Evolutionary conservation across 176 grass and related monocot genomes (phyloP), one percentile per base, ranked within the genome.

Genomic region (Carex littledalei): DNA sequence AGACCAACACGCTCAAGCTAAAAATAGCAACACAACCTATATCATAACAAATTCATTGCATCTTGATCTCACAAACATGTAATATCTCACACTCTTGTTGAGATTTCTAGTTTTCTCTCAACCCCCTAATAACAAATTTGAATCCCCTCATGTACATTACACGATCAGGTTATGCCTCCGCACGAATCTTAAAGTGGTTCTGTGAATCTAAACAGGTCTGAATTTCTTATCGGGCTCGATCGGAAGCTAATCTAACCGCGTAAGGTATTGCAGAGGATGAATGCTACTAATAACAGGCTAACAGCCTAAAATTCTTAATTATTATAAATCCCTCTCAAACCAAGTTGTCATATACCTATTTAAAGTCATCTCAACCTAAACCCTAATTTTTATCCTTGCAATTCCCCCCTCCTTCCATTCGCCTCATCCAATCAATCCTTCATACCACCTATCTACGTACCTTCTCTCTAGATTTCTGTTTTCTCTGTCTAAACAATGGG

Each of bases 401-500:
- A 64, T 66, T 88, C 6, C 47, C 47, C 54, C n/a, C 62, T 64
- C 34, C 71, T 21, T 68, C 79, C 32, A 32, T 79, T 8, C 63
- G 21, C 55, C 11, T 18, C 53, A 69, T 45, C 88, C 81, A 59
- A 39, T 83, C 26, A 62, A 81, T 24, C 56, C 63, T 87, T 83
- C 75, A 71, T 81, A 72, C 37, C 63, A 50, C 47, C 47, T 50
- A 39, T 29, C 29, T 88, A 84, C 80, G 22, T 71, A 84, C 22
- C 57, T 73, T 73, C 63, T 65, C 63, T 54, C 49, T 26, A 26
- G 22, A 21, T 86, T 75, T 68, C 26, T 16, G 29, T 55, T 43
- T 81, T 80, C n/a, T 67, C 79, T 54, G n/a, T 21, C 32, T 21
- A 67, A 67, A 1, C 81, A 63, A 98, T 98, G 93, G 95, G 93